Evolutionary conservation across 78 protist species (phyloP).

Genomic region (Polysphondylium violaceum): DNA sequence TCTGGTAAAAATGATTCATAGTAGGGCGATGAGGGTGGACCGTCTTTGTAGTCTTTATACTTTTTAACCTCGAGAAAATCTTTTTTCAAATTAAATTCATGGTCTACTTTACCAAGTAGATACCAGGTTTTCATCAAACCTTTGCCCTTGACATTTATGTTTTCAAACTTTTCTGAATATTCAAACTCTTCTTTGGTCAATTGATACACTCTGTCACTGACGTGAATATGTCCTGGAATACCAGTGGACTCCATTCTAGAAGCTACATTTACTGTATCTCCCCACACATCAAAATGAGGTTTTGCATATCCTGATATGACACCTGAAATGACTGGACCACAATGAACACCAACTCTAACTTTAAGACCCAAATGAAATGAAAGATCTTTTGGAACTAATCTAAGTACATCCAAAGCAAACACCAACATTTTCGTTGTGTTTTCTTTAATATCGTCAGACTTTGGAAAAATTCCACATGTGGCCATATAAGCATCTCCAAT

Average conservation of each 20-base stretch:
- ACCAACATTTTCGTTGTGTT: slow-evolving; percentile 27
- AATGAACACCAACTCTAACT: slow-evolving; percentile 81
- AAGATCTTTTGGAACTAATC: slow-evolving; percentile 22
- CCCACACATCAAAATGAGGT: slow-evolving; percentile 89
- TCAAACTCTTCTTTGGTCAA: slow-evolving; percentile 35
- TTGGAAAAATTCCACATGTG: slow-evolving; percentile 68
- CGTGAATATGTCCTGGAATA: slow-evolving; percentile 73
- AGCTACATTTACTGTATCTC: slow-evolving; percentile 90
- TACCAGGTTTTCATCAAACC: slow-evolving; percentile 88
- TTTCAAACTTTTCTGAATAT: slow-evolving; percentile 34
- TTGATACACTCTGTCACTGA: slow-evolving; percentile 42
- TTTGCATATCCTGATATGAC: slow-evolving; percentile 81
- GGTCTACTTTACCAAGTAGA: slow-evolving; percentile 15
- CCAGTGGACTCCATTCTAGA: slow-evolving; percentile 85
- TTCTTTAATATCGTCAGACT: background rate
- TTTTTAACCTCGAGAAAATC: slow-evolving; percentile 14
- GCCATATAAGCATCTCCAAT: slow-evolving; percentile 88
- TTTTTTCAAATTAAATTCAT: slow-evolving; percentile 4
- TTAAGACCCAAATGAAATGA: slow-evolving; percentile 34
- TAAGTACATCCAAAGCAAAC: slow-evolving; percentile 27
- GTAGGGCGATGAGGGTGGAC: background rate
- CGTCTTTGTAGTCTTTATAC: no score
- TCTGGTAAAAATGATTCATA: slow-evolving; percentile 17
- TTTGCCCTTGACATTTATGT: slow-evolving; percentile 83
- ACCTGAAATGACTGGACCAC: slow-evolving; percentile 91